Conservation (phyloP, 2,329 filamentous ascomycete species). For the Pseudocercospora cruenta region DNA sequence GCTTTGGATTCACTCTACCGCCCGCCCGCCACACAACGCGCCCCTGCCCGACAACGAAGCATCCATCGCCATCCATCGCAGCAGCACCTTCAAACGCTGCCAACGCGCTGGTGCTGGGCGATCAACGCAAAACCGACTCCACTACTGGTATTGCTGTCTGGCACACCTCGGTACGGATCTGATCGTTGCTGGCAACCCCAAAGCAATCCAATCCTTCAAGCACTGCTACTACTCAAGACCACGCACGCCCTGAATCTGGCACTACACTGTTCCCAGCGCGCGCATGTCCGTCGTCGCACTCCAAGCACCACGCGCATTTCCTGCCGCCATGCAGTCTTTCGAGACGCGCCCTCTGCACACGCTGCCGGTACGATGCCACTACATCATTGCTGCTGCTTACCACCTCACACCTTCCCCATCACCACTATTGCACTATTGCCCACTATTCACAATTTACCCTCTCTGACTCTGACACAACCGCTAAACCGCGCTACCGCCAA, state of each 20-base stretch:
- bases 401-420: neutral
- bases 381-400: neutral
- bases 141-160: neutral
- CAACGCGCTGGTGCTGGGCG: neutral
- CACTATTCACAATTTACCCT: neutral
- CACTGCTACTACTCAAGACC: neutral
- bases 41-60: constrained; percentile 4
- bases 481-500: constrained; percentile 14
- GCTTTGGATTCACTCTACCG: neutral
- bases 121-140: neutral
- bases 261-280: constrained; percentile 13
- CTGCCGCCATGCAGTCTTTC: constrained; percentile 21
- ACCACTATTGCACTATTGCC: neutral
- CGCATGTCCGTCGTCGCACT: constrained; percentile 24
- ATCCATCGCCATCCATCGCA: neutral
- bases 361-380: constrained; percentile 4
- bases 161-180: neutral
- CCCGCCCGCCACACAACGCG: constrained; percentile 6
- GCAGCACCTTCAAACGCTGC: neutral
- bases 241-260: constrained; percentile 4
- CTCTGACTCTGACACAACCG: constrained; percentile 15
- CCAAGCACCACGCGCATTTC: constrained; percentile 19
- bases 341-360: constrained; percentile 22
- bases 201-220: neutral
- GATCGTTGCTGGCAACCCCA: neutral